These are phyloP conservation scores for Daldinia concentrica DNA, from an alignment of 495 filamentous ascomycete genomes.

Conservation along the genomic window DNA sequence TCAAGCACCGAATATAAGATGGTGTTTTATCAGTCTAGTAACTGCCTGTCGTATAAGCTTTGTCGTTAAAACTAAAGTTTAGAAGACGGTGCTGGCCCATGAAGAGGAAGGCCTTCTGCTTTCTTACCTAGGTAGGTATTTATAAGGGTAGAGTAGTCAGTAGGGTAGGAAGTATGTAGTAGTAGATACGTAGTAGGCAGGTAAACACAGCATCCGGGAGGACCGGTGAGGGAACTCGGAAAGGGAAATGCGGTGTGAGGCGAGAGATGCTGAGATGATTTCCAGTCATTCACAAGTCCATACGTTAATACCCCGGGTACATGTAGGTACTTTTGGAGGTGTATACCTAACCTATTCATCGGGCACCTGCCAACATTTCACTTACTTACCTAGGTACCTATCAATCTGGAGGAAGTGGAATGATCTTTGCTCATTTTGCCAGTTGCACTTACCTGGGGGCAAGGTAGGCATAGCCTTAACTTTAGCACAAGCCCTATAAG, in stretches of 20 bases:
- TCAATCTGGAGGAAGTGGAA: conserved; percentile 5
- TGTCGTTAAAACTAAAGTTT: not conserved
- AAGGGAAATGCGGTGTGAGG: conserved; percentile 24
- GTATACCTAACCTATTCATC: not conserved
- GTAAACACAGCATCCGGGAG: conserved; percentile 9
- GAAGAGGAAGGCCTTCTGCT: not conserved
- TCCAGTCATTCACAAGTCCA: not conserved
- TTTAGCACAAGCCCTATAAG: not conserved
- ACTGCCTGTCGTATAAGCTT: not conserved
- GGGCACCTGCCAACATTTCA: conserved; percentile 4
- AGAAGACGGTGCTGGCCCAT: not conserved
- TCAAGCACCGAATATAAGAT: not conserved
- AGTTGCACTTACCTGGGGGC: not conserved
- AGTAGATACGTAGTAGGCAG: not conserved
- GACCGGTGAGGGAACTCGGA: conserved; percentile 16
- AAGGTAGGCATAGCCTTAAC: not conserved
- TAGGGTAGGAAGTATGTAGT: not conserved
- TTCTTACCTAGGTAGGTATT: not conserved
- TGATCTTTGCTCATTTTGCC: conserved; percentile 9
- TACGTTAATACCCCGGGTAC: not conserved
- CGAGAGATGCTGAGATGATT: conserved; percentile 14
- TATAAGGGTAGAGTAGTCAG: not conserved
- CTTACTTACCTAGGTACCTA: not conserved
- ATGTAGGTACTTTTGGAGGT: not conserved
- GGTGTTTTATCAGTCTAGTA: conserved; percentile 16